Evolutionary conservation across 306 rosid genomes (phyloP), one percentile per base, ranked within the genome.

Genomic region (Mucuna pruriens): DNA sequence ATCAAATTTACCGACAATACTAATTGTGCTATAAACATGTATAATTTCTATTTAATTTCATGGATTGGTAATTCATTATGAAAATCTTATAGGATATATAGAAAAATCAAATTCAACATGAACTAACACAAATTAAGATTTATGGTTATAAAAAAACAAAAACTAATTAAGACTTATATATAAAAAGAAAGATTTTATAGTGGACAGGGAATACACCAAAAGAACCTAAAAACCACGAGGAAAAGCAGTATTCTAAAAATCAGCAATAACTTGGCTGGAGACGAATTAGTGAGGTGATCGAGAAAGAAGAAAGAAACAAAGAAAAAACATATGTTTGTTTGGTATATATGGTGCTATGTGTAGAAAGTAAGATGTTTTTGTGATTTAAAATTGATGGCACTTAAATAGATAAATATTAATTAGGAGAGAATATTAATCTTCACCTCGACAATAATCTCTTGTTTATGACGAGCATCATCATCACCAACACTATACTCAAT

Each of bases 371-470:
- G 12, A 25, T 69, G 46, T 64, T 74, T 49, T 51, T 68, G 6
- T 49, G 20, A 76, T 60, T 46, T 48, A 51, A 12, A 48, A 72
- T 25, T 46, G 54, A 46, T 46, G 55, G 26, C 20, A 16, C 63
- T 13, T 7, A 17, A 54, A 19, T 55, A 64, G 26, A 3, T 51
- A 4, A 40, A 38, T 23, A 17, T 44, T 39, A 72, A 25, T 46
- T 42, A 74, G 12, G 40, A 62, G 22, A 58, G 12, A 84, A 6
- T 77, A 85, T 7, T 13, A 33, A 80, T 63, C 10, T 76, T 85
- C 79, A 90, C 94, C 91, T 88, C 61, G 19, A 58, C 39, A 63
- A 23, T 52, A 81, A 4, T 57, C 9, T 84, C 81, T 42, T 85
- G 73, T 76, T 85, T 45, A 57, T 25, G 75, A 38, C 29, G 61